Evolutionary conservation across 257 asterid genomes (phyloP).

Genomic region (Solanum sejunctum): DNA sequence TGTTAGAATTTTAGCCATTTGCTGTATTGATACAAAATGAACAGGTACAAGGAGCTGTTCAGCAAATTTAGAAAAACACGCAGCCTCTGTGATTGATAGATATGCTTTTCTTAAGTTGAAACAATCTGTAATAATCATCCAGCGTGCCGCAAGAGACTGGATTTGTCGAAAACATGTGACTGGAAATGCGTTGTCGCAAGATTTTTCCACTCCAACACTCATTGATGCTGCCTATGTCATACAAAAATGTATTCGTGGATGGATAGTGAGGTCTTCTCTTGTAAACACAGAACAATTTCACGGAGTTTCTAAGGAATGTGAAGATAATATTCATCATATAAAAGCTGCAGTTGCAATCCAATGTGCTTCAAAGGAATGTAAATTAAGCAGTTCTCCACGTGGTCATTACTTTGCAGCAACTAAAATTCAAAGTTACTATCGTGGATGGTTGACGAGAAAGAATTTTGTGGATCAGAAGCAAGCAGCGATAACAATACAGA

Average conservation of each 20-base stretch:
- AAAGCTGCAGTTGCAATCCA: slow-evolving; percentile 42
- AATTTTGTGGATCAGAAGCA: slow-evolving; percentile 27
- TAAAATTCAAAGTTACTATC: slow-evolving; percentile 61
- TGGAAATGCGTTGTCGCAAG: slow-evolving; percentile 2
- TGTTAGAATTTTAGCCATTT: not conserved
- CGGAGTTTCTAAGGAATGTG: slow-evolving; percentile 9
- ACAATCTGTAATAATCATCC: slow-evolving; percentile 37
- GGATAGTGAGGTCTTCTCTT: slow-evolving; percentile 15
- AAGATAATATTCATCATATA: slow-evolving; percentile 3
- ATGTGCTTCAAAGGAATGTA: slow-evolving; percentile 39
- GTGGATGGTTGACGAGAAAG: slow-evolving; percentile 47
- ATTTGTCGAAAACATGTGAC: slow-evolving; percentile 16
- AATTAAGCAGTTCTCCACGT: slow-evolving; percentile 11
- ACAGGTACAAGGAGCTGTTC: slow-evolving; percentile 14
- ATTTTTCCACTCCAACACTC: slow-evolving; percentile 2
- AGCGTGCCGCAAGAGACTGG: slow-evolving; percentile 51
- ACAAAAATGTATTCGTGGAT: slow-evolving; percentile 22
- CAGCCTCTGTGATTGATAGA: slow-evolving; percentile 38
- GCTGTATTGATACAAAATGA: not conserved
- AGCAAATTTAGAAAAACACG: slow-evolving; percentile 17
- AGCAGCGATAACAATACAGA: slow-evolving; percentile 44
- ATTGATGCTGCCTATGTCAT: slow-evolving; percentile 22
- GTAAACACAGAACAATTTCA: slow-evolving; percentile 13
- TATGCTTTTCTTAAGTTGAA: slow-evolving; percentile 43
- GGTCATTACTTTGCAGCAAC: slow-evolving; percentile 49